A percentile compares a stretch with the other conserved stretches of the same genome.
Conservation (phyloP, 805 yeast genomes). For the Candida gorgasii region DNA sequence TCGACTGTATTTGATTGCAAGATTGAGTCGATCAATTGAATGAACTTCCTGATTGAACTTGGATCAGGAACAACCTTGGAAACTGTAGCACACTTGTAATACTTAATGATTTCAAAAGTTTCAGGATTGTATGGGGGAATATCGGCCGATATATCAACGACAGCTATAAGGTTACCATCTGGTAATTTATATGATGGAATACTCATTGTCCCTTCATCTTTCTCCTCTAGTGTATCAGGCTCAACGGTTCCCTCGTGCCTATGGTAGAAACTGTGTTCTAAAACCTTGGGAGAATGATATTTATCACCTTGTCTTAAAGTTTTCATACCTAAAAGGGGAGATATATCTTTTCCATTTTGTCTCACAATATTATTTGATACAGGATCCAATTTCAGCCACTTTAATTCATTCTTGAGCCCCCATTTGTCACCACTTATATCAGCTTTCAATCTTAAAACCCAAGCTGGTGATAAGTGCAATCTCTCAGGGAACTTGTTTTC, state of each 20-base stretch:
- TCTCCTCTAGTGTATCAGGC: not conserved
- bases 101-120: conserved; percentile 52
- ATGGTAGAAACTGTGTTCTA: conserved; percentile 48
- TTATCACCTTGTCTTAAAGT: conserved; percentile 67
- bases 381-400: conserved; percentile 61
- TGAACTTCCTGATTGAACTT: conserved; percentile 56
- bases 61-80: conserved; percentile 74
- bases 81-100: conserved; percentile 75
- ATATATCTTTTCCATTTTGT: conserved; percentile 27
- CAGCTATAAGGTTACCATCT: conserved; percentile 48
- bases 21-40: conserved; percentile 52
- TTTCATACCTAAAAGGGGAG: conserved; percentile 70
- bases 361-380: conserved; percentile 47
- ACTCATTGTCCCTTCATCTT: not conserved
- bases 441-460: conserved; percentile 69
- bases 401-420: conserved; percentile 74
- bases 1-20: conserved; percentile 23
- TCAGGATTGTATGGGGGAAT: conserved; percentile 71
- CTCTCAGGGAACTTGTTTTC: conserved; percentile 47
- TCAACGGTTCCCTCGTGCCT: not conserved
- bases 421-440: conserved; percentile 69
- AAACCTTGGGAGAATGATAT: conserved; percentile 54
- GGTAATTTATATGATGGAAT: conserved; percentile 13
- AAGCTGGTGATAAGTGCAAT: conserved; percentile 61
- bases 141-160: conserved; percentile 70